These are phyloP conservation scores for Smittium mucronatum DNA, from an alignment of 371 early-diverging fungal genomes.

Conservation along the genomic window DNA sequence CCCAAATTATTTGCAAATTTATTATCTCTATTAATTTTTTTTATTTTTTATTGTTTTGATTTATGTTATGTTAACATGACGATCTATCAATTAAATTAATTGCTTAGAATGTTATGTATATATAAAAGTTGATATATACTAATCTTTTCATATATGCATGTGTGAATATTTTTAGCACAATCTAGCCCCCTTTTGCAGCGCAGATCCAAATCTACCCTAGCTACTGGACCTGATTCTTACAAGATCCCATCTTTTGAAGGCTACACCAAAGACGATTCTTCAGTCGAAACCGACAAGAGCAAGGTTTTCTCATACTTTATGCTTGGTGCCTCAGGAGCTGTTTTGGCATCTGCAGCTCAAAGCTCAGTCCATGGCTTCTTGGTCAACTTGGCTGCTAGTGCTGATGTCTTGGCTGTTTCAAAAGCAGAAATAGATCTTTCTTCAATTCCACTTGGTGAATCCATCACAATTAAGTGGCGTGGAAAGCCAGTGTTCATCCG, in stretches of 20 bases:
- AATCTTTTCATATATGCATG: no score
- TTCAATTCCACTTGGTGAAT: conserved; percentile 91
- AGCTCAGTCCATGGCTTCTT: conserved; percentile 82
- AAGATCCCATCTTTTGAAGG: conserved; percentile 33
- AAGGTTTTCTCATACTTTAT: conserved; percentile 83
- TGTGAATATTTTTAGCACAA: no score
- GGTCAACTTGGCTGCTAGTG: conserved; percentile 84
- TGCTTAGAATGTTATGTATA: no score
- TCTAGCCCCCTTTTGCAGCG: conserved; percentile 17
- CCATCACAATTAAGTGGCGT: conserved; percentile 94
- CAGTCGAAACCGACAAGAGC: conserved; percentile 39
- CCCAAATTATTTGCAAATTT: no score
- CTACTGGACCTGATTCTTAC: conserved; percentile 29
- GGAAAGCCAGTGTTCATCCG: conserved; percentile 97
- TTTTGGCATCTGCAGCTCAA: conserved; percentile 80
- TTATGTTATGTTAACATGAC: no score
- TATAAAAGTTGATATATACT: no score
- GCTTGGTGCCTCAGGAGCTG: conserved; percentile 79
- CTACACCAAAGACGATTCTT: conserved; percentile 39
- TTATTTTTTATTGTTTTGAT: no score
- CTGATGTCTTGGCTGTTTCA: conserved; percentile 93
- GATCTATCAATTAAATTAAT: no score
- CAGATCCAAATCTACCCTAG: conserved; percentile 31
- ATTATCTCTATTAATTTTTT: no score
- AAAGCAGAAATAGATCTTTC: conserved; percentile 89